A percentile compares a stretch with the other conserved stretches of the same genome.
Evolutionary conservation across 148 eudicot genomes (phyloP).

Genomic region (Chenopodium suecicum): DNA sequence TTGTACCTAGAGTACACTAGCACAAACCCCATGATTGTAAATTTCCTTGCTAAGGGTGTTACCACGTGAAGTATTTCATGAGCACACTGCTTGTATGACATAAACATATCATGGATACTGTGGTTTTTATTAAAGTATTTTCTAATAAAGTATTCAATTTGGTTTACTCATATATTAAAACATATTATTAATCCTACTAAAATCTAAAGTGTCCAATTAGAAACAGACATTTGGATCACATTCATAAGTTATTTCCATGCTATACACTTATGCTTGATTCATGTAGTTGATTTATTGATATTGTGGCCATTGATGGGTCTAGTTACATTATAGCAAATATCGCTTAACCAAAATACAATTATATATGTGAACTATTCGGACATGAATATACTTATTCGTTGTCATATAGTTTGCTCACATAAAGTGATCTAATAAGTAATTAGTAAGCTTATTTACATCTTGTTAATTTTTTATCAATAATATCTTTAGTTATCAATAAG

Average conservation of each 20-base stretch:
- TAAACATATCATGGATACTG: not conserved
- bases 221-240: not conserved
- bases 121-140: not conserved
- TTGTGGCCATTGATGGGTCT: not conserved
- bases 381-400: no score
- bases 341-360: no score
- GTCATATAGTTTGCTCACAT: no score
- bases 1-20: not conserved
- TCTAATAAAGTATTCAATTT: not conserved
- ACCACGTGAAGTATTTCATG: conserved; percentile 1
- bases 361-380: no score
- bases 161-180: not conserved
- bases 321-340: not conserved
- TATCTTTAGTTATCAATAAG: no score
- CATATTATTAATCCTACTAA: not conserved
- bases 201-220: not conserved
- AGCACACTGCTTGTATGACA: not conserved
- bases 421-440: no score
- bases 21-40: not conserved
- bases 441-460: no score
- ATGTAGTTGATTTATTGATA: not conserved
- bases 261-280: not conserved
- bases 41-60: conserved; percentile 9
- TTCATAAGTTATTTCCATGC: not conserved
- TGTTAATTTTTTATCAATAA: no score